phyloP scores from a whole-genome alignment of 2,329 filamentous ascomycete species.

The Fusarium miscanthi region DNA sequence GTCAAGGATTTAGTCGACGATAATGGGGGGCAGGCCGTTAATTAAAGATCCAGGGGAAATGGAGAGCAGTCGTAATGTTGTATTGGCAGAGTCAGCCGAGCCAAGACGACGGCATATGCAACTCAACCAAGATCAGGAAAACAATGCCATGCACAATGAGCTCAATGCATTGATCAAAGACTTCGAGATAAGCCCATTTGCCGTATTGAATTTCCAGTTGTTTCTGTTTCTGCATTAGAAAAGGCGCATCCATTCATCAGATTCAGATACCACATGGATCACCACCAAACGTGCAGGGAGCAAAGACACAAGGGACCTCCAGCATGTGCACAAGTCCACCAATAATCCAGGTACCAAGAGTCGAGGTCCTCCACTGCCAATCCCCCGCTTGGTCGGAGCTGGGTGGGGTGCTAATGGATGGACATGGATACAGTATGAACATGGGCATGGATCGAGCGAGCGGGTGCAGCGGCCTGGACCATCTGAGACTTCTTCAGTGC shows the following conservation, averaged over 20 bases:
- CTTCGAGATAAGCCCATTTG: neutral
- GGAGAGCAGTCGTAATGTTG: neutral
- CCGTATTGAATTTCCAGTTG: neutral
- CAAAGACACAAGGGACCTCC: slow-evolving; percentile 32
- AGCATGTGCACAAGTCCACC: slow-evolving; percentile 36
- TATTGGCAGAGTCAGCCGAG: neutral
- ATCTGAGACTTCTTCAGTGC: slow-evolving; percentile 29
- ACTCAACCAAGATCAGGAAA: neutral
- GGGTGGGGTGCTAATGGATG: slow-evolving; percentile 10
- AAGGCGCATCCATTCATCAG: slow-evolving; percentile 6
- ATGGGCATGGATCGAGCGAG: slow-evolving; percentile 8
- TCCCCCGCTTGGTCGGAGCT: slow-evolving; percentile 33
- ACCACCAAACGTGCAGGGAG: neutral
- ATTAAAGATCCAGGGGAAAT: slow-evolving; percentile 18
- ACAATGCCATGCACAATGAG: neutral
- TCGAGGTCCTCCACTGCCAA: slow-evolving; percentile 16
- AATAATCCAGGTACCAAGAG: slow-evolving; percentile 37
- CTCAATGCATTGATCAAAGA: slow-evolving; percentile 1
- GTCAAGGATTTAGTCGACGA: slow-evolving; percentile 8
- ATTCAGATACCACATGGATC: slow-evolving; percentile 27
- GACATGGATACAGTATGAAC: neutral
- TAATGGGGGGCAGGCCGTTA: slow-evolving; percentile 14
- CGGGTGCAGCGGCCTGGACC: slow-evolving; percentile 32
- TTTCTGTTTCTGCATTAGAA: neutral
- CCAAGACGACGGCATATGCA: neutral